Percentiles rank a stretch among this genome's conserved stretches.
Conservation (phyloP, 768 basidiomycete genomes). For the Rhodotorula taiwanensis region DNA sequence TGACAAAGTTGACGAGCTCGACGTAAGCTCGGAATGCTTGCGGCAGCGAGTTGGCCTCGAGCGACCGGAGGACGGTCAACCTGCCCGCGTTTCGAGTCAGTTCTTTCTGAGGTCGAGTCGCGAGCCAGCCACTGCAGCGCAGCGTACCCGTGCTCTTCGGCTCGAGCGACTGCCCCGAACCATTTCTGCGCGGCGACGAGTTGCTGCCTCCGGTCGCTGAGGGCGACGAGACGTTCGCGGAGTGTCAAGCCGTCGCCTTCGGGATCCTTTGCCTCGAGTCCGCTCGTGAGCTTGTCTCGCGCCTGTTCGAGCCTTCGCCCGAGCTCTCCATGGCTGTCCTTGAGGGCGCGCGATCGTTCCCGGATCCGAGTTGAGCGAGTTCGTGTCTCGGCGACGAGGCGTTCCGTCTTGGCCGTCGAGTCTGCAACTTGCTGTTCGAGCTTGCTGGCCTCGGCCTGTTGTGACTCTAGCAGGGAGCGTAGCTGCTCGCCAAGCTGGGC, state of each 20-base stretch:
- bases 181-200: conserved; percentile 69
- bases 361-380: neutral
- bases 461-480: neutral
- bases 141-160: conserved; percentile 63
- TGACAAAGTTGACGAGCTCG: conserved; percentile 42
- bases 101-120: neutral
- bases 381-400: neutral
- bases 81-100: conserved; percentile 1
- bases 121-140: neutral
- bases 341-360: conserved; percentile 4
- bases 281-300: conserved; percentile 24
- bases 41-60: conserved; percentile 20
- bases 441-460: neutral
- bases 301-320: conserved; percentile 25
- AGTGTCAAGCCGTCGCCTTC: conserved; percentile 51
- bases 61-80: conserved; percentile 20
- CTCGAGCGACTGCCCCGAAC: conserved; percentile 64
- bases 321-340: neutral
- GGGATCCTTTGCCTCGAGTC: conserved; percentile 3
- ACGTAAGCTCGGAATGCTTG: conserved; percentile 34
- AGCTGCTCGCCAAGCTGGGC: conserved; percentile 6
- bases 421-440: conserved; percentile 1
- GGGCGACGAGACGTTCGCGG: conserved; percentile 70
- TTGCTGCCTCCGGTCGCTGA: conserved; percentile 70
- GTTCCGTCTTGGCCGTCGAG: neutral